Evolutionary conservation across 2,329 filamentous ascomycete genomes (phyloP), one percentile per base, ranked within the genome.

Genomic region (Fusarium anthophilum): DNA sequence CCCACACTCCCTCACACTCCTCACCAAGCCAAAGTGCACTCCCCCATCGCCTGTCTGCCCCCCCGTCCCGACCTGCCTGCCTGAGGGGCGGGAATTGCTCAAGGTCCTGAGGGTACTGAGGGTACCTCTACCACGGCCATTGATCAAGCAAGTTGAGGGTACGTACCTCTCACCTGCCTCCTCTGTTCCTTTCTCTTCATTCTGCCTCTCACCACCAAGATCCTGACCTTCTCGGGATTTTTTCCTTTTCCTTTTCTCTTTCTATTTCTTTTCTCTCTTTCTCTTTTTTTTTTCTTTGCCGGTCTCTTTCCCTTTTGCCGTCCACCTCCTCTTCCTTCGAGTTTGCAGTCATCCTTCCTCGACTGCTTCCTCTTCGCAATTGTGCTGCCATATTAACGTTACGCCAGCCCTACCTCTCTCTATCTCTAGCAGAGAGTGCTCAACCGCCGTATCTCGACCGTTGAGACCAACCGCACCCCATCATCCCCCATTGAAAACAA

Each of bases 321-420:
- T 77, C 77, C 76, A 79, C 78, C 76, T 80, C 77, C 79, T 80
- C 79, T 80, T 57, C 61, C 84, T 85, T 82, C 80, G 77, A 87
- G 87, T 74, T 88, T 87, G 37, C 86, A 87, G 69, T 89, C 87
- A 45, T 88, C 88, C 18, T 88, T 84, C 79, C 63, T 88, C 87
- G 57, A 86, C 83, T 81, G 82, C 87, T 76, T 66, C 86, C 87
- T 54, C 91, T 32, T 64, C 66, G 61, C 58, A 70, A 70, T 47
- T 57, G 66, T 70, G n/a, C 66, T 61, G 67, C 66, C 59, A 35
- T 45, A 54, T 66, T 60, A 44, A 70, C 60, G 41, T 66, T 44
- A 50, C 66, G 48, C 43, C 66, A 64, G 53, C 66, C 66, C 38
- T 51, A 66, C 62, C 41, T 54, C 44, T 51, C 50, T 65, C 39